Evolutionary conservation across 139 green algal species (phyloP).

Genomic region (Chlorella vulgaris): DNA sequence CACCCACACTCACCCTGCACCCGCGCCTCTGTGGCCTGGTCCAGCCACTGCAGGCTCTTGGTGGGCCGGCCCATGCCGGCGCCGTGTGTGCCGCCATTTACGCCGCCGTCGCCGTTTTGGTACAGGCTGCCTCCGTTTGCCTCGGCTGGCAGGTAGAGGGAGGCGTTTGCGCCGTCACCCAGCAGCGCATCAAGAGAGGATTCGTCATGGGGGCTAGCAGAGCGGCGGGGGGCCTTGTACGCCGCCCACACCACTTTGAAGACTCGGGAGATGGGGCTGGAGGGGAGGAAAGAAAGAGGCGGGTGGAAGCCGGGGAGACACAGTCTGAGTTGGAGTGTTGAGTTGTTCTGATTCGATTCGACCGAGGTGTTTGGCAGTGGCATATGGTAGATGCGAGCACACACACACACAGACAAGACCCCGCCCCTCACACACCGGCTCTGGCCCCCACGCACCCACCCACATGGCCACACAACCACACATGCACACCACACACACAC

Average conservation of each 20-base stretch:
- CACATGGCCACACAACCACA: not conserved
- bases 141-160: not conserved
- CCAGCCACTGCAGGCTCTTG: conserved; percentile 37
- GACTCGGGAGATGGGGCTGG: conserved; percentile 79
- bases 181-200: not conserved
- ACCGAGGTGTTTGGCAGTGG: no score
- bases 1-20: conserved; percentile 58
- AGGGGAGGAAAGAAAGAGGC: not conserved
- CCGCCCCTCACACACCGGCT: no score
- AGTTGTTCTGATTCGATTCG: no score
- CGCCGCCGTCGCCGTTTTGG: no score
- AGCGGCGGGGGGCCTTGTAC: conserved; percentile 53
- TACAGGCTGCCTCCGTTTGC: no score
- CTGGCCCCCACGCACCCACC: not conserved
- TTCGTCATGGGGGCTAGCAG: not conserved
- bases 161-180: not conserved
- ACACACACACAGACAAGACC: no score
- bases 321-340: no score
- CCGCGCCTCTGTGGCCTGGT: conserved; percentile 27
- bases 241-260: conserved; percentile 77
- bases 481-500: not conserved
- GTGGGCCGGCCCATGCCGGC: conserved; percentile 11
- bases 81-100: not conserved
- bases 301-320: no score
- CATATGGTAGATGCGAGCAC: no score